These are phyloP conservation scores for Penicillium olsonii DNA, from an alignment of 2,329 filamentous ascomycete species.

Conservation along the genomic window DNA sequence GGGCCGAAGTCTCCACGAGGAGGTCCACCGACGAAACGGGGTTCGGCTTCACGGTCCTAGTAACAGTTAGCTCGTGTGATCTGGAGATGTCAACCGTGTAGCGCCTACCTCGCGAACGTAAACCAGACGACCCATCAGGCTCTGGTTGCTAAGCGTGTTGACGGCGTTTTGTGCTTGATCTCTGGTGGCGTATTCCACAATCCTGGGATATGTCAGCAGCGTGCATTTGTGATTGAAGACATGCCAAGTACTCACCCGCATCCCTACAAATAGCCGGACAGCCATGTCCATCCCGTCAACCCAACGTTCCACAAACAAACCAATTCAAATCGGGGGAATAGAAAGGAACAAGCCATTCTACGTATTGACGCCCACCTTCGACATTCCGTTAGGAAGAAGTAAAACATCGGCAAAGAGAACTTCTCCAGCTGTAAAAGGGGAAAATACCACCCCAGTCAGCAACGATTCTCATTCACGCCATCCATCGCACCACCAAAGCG, in stretches of 20 bases:
- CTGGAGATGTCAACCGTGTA: too few relatives aligned
- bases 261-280: constrained; percentile 90
- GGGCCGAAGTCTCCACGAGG: constrained; percentile 64
- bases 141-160: constrained; percentile 97
- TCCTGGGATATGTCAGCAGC: constrained; percentile 57
- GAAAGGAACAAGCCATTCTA: constrained; percentile 81
- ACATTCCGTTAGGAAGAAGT: constrained; percentile 99
- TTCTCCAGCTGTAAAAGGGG: constrained; percentile 75
- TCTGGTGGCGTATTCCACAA: constrained; percentile 99
- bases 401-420: constrained; percentile 99
- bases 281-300: constrained; percentile 98
- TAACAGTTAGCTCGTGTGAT: background rate
- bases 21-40: constrained; percentile 83
- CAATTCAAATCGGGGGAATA: constrained; percentile 61
- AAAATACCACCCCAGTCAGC: constrained; percentile 18
- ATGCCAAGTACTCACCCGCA: constrained; percentile 77
- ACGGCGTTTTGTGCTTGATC: constrained; percentile 98
- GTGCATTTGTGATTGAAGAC: background rate
- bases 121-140: constrained; percentile 95
- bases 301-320: constrained; percentile 78
- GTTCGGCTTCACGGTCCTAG: constrained; percentile 96
- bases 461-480: constrained; percentile 12
- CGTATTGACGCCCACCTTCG: constrained; percentile 98
- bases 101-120: constrained; percentile 90
- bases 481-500: constrained; percentile 24